These are phyloP conservation scores for Vigna radiata DNA, from an alignment of 306 rosid species.

Conservation along the genomic window DNA sequence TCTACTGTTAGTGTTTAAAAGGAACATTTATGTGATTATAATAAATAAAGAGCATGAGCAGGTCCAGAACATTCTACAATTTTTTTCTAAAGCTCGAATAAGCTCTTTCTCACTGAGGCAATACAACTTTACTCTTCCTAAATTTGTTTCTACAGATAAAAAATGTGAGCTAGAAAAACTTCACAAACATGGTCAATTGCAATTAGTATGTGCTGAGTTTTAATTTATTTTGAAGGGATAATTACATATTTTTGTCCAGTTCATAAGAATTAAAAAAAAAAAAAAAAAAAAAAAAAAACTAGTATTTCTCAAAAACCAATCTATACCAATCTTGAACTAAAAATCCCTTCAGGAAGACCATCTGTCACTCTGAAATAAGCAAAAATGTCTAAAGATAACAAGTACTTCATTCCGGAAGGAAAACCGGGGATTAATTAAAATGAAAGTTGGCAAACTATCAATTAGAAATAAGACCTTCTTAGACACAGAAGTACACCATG, in stretches of 20 bases:
- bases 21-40: neutral
- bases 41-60: neutral
- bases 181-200: slow-evolving; percentile 17
- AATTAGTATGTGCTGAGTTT: neutral
- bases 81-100: neutral
- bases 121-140: neutral
- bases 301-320: neutral
- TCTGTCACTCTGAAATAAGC: neutral
- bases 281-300: neutral
- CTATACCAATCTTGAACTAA: neutral
- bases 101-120: neutral
- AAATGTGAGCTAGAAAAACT: slow-evolving; percentile 9
- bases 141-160: neutral
- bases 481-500: slow-evolving; percentile 17
- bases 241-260: neutral
- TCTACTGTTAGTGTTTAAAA: neutral
- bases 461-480: slow-evolving; percentile 10
- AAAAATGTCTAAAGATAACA: slow-evolving; percentile 24
- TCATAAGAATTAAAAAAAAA: neutral
- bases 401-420: slow-evolving; percentile 13
- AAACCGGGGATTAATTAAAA: slow-evolving; percentile 16
- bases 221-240: neutral
- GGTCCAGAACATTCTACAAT: neutral
- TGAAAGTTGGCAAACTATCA: slow-evolving; percentile 17
- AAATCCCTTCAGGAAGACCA: slow-evolving; percentile 21